These are phyloP conservation scores for Phellopilus nigrolimitatus DNA, from an alignment of 1,284 basidiomycete species.

Conservation along the genomic window DNA sequence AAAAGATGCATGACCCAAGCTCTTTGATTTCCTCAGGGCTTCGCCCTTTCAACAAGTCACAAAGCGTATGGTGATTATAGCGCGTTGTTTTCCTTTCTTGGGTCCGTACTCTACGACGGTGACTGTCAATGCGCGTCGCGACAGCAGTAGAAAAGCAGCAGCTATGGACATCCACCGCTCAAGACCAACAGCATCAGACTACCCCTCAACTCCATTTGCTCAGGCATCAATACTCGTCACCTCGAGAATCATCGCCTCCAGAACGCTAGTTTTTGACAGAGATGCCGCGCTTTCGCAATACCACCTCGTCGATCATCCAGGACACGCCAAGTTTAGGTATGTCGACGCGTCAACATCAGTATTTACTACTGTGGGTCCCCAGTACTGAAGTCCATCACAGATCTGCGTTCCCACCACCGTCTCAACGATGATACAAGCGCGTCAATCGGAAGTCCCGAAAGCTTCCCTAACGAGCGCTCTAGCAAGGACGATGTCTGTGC, in stretches of 20 bases:
- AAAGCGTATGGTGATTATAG: neutral
- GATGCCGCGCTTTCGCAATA: constrained; percentile 6
- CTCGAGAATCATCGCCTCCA: neutral
- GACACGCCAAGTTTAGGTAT: constrained; percentile 1
- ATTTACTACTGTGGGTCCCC: neutral
- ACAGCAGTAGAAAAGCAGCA: neutral
- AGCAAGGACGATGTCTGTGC: neutral
- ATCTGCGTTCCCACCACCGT: neutral
- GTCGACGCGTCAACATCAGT: neutral
- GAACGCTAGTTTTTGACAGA: neutral
- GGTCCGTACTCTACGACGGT: neutral
- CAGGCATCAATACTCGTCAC: neutral
- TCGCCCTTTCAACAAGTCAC: neutral
- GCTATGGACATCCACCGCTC: neutral
- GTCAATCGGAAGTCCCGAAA: neutral
- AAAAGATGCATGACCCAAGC: neutral
- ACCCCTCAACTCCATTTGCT: neutral
- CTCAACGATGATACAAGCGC: neutral
- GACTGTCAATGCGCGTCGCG: neutral
- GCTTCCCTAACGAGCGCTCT: neutral
- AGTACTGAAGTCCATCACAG: neutral
- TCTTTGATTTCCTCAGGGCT: neutral
- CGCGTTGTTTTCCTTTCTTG: constrained; percentile 1
- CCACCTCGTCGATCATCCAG: neutral
- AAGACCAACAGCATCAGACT: neutral